Evolutionary conservation across 257 asterid genomes (phyloP).

Genomic region (Primulina tabacum): DNA sequence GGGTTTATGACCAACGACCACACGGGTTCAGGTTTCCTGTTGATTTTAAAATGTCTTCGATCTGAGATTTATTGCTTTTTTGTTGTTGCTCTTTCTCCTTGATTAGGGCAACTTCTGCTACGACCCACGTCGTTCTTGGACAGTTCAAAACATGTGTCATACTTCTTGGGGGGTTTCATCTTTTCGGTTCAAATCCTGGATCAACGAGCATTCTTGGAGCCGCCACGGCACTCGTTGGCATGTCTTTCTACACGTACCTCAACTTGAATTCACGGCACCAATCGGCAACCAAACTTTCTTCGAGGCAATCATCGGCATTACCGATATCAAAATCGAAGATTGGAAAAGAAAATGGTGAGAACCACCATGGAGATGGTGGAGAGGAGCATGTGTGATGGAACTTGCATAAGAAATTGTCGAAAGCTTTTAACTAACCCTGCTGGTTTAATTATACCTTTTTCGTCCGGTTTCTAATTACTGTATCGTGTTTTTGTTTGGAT

Average conservation of each 20-base stretch:
- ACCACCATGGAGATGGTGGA: conserved; percentile 39
- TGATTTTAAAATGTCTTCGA: background rate
- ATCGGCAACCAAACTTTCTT: conserved; percentile 32
- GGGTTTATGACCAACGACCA: background rate
- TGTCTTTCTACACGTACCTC: conserved; percentile 85
- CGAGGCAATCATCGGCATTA: conserved; percentile 46
- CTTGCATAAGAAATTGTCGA: conserved; percentile 13
- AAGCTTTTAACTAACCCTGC: conserved; percentile 18
- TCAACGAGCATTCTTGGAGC: conserved; percentile 78
- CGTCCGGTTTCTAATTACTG: conserved; percentile 4
- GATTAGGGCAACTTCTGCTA: conserved; percentile 89
- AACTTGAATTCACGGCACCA: conserved; percentile 65
- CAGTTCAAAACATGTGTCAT: conserved; percentile 96
- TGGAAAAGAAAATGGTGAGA: conserved; percentile 63
- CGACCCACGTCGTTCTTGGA: conserved; percentile 93
- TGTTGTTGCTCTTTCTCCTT: background rate
- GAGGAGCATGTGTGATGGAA: conserved; percentile 51
- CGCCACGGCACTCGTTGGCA: conserved; percentile 67
- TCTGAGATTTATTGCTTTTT: background rate
- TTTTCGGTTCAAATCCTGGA: conserved; percentile 93
- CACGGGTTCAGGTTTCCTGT: background rate
- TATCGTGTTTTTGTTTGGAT: background rate
- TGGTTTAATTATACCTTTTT: conserved; percentile 1
- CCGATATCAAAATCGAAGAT: conserved; percentile 74
- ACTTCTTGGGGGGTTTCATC: conserved; percentile 79